phyloP scores from a whole-genome alignment of 768 basidiomycete genomes.

The Amanita molliuscula region DNA sequence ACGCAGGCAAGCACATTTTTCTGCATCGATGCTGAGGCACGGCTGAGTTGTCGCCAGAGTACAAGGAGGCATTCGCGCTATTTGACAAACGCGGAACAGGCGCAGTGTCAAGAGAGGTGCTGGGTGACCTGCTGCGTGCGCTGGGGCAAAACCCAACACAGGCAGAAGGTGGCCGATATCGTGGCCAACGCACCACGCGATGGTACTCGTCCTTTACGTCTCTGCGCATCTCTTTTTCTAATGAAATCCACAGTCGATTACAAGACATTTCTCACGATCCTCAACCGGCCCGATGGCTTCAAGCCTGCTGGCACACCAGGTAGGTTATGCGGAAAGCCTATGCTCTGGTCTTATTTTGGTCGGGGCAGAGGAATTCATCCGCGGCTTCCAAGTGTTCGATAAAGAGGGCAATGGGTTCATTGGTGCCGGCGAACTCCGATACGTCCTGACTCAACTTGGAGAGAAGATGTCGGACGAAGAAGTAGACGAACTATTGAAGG shows the following conservation, averaged over 20 bases:
- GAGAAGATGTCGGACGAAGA: constrained; percentile 99
- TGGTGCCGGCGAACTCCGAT: constrained; percentile 85
- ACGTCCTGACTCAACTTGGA: constrained; percentile 91
- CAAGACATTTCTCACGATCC: constrained; percentile 80
- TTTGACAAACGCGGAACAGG: constrained; percentile 97
- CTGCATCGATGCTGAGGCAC: neutral
- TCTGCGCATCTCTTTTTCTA: neutral
- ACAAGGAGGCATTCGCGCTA: constrained; percentile 94
- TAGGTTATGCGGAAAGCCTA: constrained; percentile 15
- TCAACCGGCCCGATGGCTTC: constrained; percentile 94
- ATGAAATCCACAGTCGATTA: constrained; percentile 61
- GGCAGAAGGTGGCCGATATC: constrained; percentile 88
- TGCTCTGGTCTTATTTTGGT: neutral
- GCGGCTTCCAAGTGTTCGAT: constrained; percentile 98
- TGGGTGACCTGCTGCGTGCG: constrained; percentile 89
- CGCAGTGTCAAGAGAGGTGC: constrained; percentile 73
- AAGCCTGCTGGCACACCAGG: constrained; percentile 95
- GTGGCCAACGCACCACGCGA: constrained; percentile 64
- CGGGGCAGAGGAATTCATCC: constrained; percentile 88
- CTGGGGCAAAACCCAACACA: constrained; percentile 99
- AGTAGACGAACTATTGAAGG: constrained; percentile 95
- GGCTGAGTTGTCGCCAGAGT: constrained; percentile 42
- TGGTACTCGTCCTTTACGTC: constrained; percentile 30
- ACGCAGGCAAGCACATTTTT: constrained; percentile 20
- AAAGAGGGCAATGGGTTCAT: constrained; percentile 91